phyloP scores from a whole-genome alignment of 2,329 filamentous ascomycete species.

The Calonectria leucothoes region DNA sequence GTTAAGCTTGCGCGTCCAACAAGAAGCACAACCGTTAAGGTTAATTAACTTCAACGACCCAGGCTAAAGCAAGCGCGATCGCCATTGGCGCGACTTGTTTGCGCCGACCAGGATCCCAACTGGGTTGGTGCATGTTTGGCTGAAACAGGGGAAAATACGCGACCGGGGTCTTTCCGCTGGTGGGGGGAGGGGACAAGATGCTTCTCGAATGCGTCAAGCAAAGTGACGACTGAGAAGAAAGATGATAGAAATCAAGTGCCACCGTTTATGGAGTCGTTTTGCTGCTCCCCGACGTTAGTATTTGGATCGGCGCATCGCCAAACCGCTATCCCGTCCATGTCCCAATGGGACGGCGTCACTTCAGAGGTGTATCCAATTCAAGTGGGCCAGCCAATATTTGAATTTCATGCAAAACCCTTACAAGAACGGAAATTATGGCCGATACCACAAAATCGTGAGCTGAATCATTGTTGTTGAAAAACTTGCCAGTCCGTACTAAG shows the following conservation, averaged over 20 bases:
- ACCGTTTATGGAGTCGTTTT: neutral
- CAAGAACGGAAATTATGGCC: neutral
- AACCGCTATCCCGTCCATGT: neutral
- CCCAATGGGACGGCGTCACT: neutral
- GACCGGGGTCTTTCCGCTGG: neutral
- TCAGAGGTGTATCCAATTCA: neutral
- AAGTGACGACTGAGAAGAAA: neutral
- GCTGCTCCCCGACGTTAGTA: neutral
- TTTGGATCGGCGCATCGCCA: neutral
- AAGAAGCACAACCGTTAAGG: slow-evolving; percentile 9
- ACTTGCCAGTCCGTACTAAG: neutral
- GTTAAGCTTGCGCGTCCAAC: slow-evolving; percentile 8
- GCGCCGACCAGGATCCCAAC: slow-evolving; percentile 6
- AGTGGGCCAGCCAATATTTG: neutral
- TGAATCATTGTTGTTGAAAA: neutral
- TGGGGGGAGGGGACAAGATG: neutral
- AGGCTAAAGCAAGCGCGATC: neutral
- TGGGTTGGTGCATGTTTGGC: neutral
- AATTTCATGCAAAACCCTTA: neutral
- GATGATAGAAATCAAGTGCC: neutral
- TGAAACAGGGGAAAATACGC: slow-evolving; percentile 8
- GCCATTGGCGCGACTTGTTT: slow-evolving; percentile 1
- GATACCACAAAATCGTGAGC: neutral
- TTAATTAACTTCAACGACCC: neutral
- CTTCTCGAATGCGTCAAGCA: neutral